Conservation (phyloP, 306 rosid genomes). For the Medicago lupulina region DNA sequence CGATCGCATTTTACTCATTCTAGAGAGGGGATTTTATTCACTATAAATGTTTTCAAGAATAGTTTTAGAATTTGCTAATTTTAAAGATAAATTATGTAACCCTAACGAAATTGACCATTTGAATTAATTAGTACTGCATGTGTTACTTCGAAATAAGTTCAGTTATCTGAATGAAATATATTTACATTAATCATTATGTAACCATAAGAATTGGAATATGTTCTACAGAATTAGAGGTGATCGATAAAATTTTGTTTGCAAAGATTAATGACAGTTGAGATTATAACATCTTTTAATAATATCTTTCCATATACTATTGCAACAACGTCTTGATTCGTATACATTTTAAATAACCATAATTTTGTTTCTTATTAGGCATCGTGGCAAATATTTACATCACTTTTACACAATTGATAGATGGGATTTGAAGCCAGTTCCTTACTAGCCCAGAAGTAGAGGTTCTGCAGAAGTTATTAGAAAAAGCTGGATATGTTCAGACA, state of each 20-base stretch:
- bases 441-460: constrained; percentile 84
- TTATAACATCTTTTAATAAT: background rate
- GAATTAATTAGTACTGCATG: background rate
- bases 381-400: constrained; percentile 97
- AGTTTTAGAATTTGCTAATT: too few species aligned
- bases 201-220: constrained; percentile 25
- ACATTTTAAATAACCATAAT: constrained; percentile 15
- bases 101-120: background rate
- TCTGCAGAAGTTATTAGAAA: constrained; percentile 83
- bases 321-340: constrained; percentile 9
- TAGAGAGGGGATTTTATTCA: too few species aligned
- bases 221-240: constrained; percentile 86
- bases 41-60: too few species aligned
- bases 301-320: background rate
- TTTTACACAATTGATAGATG: constrained; percentile 86
- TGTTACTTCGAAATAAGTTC: background rate
- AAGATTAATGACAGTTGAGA: constrained; percentile 89
- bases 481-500: constrained; percentile 87
- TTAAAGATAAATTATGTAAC: too few species aligned
- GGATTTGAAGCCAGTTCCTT: constrained; percentile 69
- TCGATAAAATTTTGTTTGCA: constrained; percentile 91
- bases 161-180: background rate
- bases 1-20: too few species aligned
- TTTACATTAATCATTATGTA: constrained; percentile 14
- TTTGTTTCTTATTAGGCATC: constrained; percentile 70